phyloP scores from a whole-genome alignment of 192 early-diverging fungal genomes.

The Coemansia sp. region DNA sequence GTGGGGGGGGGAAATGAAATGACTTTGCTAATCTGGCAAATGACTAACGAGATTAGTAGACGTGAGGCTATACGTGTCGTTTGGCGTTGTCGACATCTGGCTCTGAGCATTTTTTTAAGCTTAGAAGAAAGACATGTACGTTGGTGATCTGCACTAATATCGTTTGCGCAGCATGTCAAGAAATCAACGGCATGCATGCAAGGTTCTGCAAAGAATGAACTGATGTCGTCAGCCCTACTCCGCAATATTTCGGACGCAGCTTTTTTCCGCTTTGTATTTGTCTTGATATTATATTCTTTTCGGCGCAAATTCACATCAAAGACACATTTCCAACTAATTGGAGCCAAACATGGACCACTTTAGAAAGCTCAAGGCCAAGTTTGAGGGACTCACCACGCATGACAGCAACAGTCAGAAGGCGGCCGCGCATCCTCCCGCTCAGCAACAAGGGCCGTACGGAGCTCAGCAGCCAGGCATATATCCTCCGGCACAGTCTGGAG shows the following conservation, averaged over 20 bases:
- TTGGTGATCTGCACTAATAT: too few species aligned
- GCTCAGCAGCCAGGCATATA: neutral
- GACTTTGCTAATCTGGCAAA: neutral
- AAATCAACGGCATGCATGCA: too few species aligned
- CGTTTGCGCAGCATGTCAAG: too few species aligned
- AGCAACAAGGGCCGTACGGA: neutral
- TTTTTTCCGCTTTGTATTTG: neutral
- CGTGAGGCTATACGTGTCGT: too few species aligned
- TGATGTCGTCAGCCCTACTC: too few species aligned
- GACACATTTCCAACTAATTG: neutral
- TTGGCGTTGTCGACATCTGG: too few species aligned
- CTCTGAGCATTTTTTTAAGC: too few species aligned
- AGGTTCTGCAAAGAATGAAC: too few species aligned
- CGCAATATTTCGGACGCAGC: too few species aligned
- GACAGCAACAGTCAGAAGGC: neutral
- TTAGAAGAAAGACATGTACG: too few species aligned
- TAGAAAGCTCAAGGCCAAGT: constrained; percentile 43
- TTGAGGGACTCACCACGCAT: constrained; percentile 32
- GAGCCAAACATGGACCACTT: constrained; percentile 21
- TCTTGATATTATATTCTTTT: too few species aligned
- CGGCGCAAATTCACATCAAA: neutral
- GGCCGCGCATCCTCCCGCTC: neutral
- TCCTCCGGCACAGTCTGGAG: neutral
- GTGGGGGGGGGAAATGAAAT: neutral
- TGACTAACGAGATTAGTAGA: too few species aligned